Evolutionary conservation across 2,329 filamentous ascomycete species (phyloP).

Genomic region (Xylariaceae sp.): DNA sequence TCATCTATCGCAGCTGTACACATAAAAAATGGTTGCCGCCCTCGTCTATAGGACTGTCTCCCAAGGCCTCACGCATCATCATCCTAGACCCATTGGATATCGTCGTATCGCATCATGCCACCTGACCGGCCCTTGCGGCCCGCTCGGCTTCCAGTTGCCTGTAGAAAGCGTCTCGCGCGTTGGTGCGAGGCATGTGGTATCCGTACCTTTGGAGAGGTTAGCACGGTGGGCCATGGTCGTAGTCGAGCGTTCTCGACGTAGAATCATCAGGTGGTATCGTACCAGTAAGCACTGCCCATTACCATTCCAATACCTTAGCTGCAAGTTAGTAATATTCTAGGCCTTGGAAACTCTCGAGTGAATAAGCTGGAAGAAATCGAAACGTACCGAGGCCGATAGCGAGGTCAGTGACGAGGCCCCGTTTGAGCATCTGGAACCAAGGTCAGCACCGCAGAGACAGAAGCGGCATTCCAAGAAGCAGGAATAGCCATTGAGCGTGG

Average conservation of each 20-base stretch:
- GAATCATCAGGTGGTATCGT: slow-evolving; percentile 40
- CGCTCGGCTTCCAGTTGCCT: slow-evolving; percentile 64
- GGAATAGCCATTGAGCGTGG: slow-evolving; percentile 41
- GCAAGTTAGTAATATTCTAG: slow-evolving; percentile 43
- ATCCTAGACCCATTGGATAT: not conserved
- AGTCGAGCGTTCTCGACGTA: not conserved
- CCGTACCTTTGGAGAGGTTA: slow-evolving; percentile 58
- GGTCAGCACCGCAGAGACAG: slow-evolving; percentile 35
- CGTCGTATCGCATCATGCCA: not conserved
- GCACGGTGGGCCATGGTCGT: slow-evolving; percentile 3
- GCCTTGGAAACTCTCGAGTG: not conserved
- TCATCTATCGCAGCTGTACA: slow-evolving; percentile 28
- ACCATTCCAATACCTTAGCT: slow-evolving; percentile 58
- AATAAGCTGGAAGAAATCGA: not conserved
- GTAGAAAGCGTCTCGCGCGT: slow-evolving; percentile 65
- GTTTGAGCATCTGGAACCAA: slow-evolving; percentile 62
- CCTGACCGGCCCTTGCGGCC: slow-evolving; percentile 45
- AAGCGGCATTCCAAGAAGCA: slow-evolving; percentile 35
- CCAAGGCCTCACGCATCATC: slow-evolving; percentile 2
- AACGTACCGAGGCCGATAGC: slow-evolving; percentile 62
- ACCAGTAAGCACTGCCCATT: slow-evolving; percentile 66
- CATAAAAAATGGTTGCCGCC: slow-evolving; percentile 20
- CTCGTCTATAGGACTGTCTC: slow-evolving; percentile 28
- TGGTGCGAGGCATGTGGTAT: slow-evolving; percentile 66
- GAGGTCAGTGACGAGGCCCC: slow-evolving; percentile 64